These are phyloP conservation scores for Eremothecium coryli DNA, from an alignment of 1,139 yeast species.

Conservation along the genomic window DNA sequence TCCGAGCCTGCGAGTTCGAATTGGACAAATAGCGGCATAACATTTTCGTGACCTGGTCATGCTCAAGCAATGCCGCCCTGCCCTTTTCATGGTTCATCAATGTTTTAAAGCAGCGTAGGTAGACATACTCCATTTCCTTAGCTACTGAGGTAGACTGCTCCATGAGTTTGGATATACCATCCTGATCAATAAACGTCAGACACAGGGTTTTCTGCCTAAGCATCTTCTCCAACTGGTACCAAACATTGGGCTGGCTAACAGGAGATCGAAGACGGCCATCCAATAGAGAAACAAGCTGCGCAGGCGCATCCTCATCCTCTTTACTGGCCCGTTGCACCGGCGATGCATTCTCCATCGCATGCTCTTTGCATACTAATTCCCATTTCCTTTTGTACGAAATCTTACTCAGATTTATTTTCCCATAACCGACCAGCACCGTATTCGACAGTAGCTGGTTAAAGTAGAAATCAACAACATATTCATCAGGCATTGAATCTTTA, in stretches of 20 bases:
- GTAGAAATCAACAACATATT: conserved; percentile 13
- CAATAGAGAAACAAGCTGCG: neutral
- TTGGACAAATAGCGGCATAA: conserved; percentile 13
- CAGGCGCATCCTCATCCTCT: neutral
- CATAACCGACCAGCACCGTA: conserved; percentile 20
- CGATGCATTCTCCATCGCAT: neutral
- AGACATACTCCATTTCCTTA: conserved; percentile 16
- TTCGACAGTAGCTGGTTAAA: conserved; percentile 17
- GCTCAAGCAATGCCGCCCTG: conserved; percentile 11
- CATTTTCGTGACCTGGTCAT: conserved; percentile 10
- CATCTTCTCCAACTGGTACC: conserved; percentile 21
- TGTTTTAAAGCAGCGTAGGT: conserved; percentile 22
- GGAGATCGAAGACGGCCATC: neutral
- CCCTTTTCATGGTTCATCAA: conserved; percentile 16
- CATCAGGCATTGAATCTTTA: conserved; percentile 12
- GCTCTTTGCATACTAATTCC: conserved; percentile 13
- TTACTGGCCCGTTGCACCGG: neutral
- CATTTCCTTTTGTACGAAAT: conserved; percentile 10
- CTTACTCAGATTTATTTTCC: conserved; percentile 10
- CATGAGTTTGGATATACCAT: conserved; percentile 6
- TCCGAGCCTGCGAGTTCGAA: conserved; percentile 12
- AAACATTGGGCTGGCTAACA: conserved; percentile 2
- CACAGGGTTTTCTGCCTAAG: conserved; percentile 16
- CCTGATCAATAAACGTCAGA: conserved; percentile 12
- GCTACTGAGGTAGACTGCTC: conserved; percentile 5